These are phyloP conservation scores for Fraxinus pennsylvanica DNA, from an alignment of 257 asterid species.

Conservation along the genomic window DNA sequence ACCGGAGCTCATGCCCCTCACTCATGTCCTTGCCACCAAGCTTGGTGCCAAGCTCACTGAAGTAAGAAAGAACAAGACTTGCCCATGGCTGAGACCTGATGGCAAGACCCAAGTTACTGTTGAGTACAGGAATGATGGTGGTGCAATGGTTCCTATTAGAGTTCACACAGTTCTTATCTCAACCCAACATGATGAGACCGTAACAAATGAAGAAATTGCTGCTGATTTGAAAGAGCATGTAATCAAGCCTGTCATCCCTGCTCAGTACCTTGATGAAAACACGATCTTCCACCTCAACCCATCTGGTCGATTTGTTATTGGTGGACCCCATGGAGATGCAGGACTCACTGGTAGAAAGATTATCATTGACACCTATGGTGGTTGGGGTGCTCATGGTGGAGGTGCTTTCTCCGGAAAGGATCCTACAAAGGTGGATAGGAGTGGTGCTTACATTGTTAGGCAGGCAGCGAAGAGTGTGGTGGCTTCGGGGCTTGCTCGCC, in stretches of 20 bases:
- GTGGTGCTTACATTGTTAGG: slow-evolving; percentile 71
- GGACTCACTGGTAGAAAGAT: slow-evolving; percentile 72
- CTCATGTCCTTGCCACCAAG: slow-evolving; percentile 72
- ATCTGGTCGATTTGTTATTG: slow-evolving; percentile 61
- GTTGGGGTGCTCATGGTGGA: slow-evolving; percentile 79
- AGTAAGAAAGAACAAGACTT: slow-evolving; percentile 64
- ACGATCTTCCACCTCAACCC: slow-evolving; percentile 77
- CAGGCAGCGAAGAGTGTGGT: slow-evolving; percentile 74
- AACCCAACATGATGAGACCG: slow-evolving; percentile 67
- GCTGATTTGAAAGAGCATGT: slow-evolving; percentile 68
- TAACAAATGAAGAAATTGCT: slow-evolving; percentile 61
- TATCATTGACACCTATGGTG: slow-evolving; percentile 69
- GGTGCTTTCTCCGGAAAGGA: slow-evolving; percentile 85
- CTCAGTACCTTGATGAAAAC: slow-evolving; percentile 62
- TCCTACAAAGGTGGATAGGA: slow-evolving; percentile 71
- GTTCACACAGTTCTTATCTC: slow-evolving; percentile 73
- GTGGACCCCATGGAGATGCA: slow-evolving; percentile 76
- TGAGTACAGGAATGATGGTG: slow-evolving; percentile 58
- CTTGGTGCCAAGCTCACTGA: slow-evolving; percentile 70
- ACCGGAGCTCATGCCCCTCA: slow-evolving; percentile 73
- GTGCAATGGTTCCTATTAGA: slow-evolving; percentile 70
- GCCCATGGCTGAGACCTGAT: slow-evolving; percentile 70
- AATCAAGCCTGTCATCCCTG: slow-evolving; percentile 62
- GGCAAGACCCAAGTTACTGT: slow-evolving; percentile 76
- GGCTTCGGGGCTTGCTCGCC: slow-evolving; percentile 71